Conservation (phyloP, 192 early-diverging fungal genomes). For the Backusella luteola region DNA sequence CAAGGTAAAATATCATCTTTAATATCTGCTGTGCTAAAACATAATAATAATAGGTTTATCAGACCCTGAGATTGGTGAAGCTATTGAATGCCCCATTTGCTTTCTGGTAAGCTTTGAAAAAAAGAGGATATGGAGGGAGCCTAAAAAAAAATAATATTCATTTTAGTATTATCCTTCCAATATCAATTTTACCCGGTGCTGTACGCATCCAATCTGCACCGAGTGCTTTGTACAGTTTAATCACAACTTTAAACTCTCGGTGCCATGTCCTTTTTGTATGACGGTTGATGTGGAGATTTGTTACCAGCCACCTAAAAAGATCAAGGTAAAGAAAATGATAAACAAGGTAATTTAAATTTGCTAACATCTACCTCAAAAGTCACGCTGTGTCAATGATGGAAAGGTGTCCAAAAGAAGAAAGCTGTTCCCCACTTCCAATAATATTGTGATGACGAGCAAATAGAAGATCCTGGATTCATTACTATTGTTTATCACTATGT, state of each 20-base stretch:
- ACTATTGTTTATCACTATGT: neutral
- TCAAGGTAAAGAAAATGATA: neutral
- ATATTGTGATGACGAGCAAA: neutral
- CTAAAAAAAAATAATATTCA: neutral
- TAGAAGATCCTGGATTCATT: neutral
- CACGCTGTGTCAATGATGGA: neutral
- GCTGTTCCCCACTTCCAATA: neutral
- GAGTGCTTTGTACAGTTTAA: constrained; percentile 97
- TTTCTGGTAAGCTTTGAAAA: constrained; percentile 66
- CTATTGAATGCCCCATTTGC: constrained; percentile 92
- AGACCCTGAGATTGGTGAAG: constrained; percentile 7
- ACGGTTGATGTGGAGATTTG: neutral
- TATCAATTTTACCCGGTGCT: constrained; percentile 91
- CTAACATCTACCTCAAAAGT: neutral
- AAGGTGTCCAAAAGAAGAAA: neutral
- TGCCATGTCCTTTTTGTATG: constrained; percentile 12
- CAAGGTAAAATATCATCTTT: neutral
- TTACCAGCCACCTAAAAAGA: neutral
- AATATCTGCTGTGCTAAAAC: neutral
- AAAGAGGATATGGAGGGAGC: neutral
- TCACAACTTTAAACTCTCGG: neutral
- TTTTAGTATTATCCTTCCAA: constrained; percentile 80
- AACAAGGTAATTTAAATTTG: neutral
- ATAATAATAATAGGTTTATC: neutral
- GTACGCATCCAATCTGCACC: constrained; percentile 93